These are phyloP conservation scores for Aspergillus brunneoviolaceus DNA, from an alignment of 2,329 filamentous ascomycete genomes.

Conservation along the genomic window DNA sequence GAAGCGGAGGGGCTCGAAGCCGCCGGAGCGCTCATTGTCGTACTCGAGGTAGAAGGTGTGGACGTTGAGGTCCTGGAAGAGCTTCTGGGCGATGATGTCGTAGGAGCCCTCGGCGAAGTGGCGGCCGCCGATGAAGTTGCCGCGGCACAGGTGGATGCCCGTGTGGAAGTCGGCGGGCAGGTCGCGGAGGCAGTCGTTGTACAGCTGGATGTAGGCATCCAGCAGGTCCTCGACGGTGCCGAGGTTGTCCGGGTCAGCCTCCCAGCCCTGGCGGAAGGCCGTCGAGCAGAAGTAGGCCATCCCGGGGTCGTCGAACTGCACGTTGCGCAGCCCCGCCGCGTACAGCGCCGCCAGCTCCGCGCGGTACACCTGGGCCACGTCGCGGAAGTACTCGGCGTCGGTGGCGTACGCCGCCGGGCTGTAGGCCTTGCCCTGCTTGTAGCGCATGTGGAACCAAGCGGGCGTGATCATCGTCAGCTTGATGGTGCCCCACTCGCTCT, in stretches of 20 bases:
- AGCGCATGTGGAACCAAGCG: conserved; percentile 5
- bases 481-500: conserved; percentile 1
- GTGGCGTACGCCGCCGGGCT: neutral
- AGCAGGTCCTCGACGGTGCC: neutral
- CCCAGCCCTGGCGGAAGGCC: conserved; percentile 1
- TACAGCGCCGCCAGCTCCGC: conserved; percentile 1
- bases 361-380: conserved; percentile 1
- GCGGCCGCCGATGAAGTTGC: conserved; percentile 2
- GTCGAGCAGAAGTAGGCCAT: conserved; percentile 7
- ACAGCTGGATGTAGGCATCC: conserved; percentile 5
- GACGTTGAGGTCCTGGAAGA: conserved; percentile 1
- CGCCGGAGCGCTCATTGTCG: conserved; percentile 2
- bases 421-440: conserved; percentile 5
- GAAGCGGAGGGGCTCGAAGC: conserved; percentile 1
- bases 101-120: conserved; percentile 3
- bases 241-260: neutral
- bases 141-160: conserved; percentile 2
- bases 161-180: conserved; percentile 4
- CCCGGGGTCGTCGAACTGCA: conserved; percentile 3
- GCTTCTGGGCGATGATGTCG: conserved; percentile 4
- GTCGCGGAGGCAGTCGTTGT: neutral
- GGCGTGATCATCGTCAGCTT: conserved; percentile 7
- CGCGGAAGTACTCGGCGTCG: conserved; percentile 2
- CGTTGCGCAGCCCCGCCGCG: conserved; percentile 1
- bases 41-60: conserved; percentile 7